A percentile compares a stretch with the other conserved stretches of the same genome.
phyloP scores from a whole-genome alignment of 306 rosid genomes.

The Cucumis cinereus region DNA sequence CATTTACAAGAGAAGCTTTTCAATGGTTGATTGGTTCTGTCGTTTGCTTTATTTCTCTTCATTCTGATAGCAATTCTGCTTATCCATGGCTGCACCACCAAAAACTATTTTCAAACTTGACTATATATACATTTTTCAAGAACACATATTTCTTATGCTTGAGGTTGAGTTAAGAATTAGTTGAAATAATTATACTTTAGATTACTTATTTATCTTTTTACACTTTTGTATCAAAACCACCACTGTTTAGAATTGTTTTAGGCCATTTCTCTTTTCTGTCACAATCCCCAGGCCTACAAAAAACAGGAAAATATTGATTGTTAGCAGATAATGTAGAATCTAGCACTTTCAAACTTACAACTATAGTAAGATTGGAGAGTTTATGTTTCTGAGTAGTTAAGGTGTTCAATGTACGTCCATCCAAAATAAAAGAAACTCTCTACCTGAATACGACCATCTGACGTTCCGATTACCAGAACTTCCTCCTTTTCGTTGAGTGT shows the following conservation, averaged over 20 bases:
- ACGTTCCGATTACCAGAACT: slow-evolving; percentile 65
- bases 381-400: background rate
- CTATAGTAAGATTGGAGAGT: background rate
- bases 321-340: background rate
- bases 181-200: background rate
- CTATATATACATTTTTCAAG: background rate
- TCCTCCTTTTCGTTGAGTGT: slow-evolving; percentile 56
- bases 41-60: too few species aligned
- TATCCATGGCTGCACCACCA: background rate
- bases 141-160: background rate
- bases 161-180: background rate
- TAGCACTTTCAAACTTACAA: background rate
- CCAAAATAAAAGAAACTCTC: background rate
- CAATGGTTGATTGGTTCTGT: too few species aligned
- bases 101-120: background rate
- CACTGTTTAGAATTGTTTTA: background rate
- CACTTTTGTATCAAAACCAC: background rate
- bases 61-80: background rate
- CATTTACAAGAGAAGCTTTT: too few species aligned
- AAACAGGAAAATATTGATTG: background rate
- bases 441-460: slow-evolving; percentile 83
- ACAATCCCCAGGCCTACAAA: background rate
- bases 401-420: too few species aligned
- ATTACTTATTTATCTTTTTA: background rate
- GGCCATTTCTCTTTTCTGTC: background rate